Base-by-base conservation (phyloP, 495 filamentous ascomycete species). In the Oleoguttula mirabilis region DNA sequence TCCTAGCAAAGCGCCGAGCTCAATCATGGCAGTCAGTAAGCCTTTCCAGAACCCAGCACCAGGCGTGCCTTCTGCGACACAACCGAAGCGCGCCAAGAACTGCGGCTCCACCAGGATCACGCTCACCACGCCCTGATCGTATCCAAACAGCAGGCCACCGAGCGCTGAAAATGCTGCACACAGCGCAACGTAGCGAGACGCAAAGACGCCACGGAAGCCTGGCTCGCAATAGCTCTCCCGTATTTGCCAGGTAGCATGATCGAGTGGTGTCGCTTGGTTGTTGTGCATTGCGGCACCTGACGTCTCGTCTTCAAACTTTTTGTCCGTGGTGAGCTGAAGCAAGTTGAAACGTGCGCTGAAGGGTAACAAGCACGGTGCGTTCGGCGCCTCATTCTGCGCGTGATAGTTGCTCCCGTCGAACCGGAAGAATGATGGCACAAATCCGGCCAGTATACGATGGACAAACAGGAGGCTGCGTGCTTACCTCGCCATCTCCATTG, bases 11-110 rank as follows among this genome's bases (percentile, higher is more conserved):
- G 73, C 73, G 10, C 73, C 71, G 28, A 76, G 47, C 46, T 76
- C 73, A 31, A 77, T 71, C 72, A 75, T 76, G 1, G 72, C 73
- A 0, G 72, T 76, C 58, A 75, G 59, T 10, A 77, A 46, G 4
- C 73, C 73, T 54, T 76, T 77, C 65, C 66, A 71, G 47, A 77
- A 76, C 0, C 69, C 69, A 4, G 66, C 61, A 2, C 68, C 67
- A 3, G 66, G 52, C 10, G 61, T 56, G 36, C 50, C 47, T 10
- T 61, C 60, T 3, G 59, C 58, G 4, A 77, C 62, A 15, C 60
- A 55, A 4, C 66, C 55, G 42, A 77, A 76, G 0, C 61, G 60
- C 3, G 59, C 53, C 4, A 75, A 55, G 50, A 77, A 76, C 37
- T 75, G 71, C 19, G 69, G 61, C 71, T 75, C 74, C 14, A 73